A percentile compares a stretch with the other conserved stretches of the same genome.
These are phyloP conservation scores for Penicillium lividum DNA, from an alignment of 495 filamentous ascomycete genomes.

Conservation along the genomic window DNA sequence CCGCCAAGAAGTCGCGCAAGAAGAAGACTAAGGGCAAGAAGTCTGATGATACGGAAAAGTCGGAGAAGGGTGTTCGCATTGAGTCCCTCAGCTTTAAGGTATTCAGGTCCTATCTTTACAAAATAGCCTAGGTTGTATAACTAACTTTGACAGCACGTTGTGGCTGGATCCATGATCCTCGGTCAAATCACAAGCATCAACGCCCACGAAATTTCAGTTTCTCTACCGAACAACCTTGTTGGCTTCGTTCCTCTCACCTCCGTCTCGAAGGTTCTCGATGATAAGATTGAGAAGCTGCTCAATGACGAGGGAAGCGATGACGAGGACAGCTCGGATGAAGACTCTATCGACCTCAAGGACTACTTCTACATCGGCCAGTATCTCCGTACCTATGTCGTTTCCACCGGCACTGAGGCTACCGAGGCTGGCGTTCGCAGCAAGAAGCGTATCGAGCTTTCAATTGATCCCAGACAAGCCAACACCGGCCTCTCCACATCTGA, in stretches of 20 bases:
- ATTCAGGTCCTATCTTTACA: conserved; percentile 17
- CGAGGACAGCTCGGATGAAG: conserved; percentile 55
- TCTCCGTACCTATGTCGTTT: conserved; percentile 79
- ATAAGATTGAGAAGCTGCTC: conserved; percentile 64
- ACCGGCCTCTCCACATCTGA: conserved; percentile 67
- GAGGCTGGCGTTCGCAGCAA: conserved; percentile 68
- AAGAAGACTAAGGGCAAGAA: conserved; percentile 53
- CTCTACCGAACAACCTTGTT: conserved; percentile 87
- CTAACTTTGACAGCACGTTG: conserved; percentile 66
- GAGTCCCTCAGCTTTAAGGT: conserved; percentile 92
- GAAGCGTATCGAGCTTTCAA: conserved; percentile 78
- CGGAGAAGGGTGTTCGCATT: conserved; percentile 65
- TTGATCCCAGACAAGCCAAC: conserved; percentile 76
- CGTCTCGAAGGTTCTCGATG: conserved; percentile 72
- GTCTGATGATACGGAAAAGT: conserved; percentile 41
- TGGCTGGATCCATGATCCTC: conserved; percentile 80
- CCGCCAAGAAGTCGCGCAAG: conserved; percentile 54
- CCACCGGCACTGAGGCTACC: conserved; percentile 55
- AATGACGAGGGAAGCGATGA: conserved; percentile 56
- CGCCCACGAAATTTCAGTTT: conserved; percentile 70
- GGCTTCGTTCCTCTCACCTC: conserved; percentile 90
- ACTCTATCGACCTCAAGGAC: conserved; percentile 64
- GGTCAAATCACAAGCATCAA: conserved; percentile 85
- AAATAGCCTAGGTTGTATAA: background rate
- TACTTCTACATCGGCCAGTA: conserved; percentile 87